Evolutionary conservation across 1,284 basidiomycete genomes (phyloP).

Genomic region (Meripilus lineatus): DNA sequence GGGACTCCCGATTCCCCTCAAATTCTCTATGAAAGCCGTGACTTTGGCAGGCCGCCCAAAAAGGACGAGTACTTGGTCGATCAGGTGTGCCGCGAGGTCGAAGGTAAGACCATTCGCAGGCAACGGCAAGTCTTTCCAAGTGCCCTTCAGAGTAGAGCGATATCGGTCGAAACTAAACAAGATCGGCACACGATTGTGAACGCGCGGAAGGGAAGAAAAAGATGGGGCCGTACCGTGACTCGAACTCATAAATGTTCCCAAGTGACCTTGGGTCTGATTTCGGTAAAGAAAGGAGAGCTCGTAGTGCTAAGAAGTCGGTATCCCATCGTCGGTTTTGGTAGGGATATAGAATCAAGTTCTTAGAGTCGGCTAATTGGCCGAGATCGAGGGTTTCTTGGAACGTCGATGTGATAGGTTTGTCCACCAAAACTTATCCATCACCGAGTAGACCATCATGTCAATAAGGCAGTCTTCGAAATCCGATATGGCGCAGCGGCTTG

Average conservation of each 20-base stretch:
- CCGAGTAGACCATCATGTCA: too few species aligned
- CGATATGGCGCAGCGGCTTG: neutral
- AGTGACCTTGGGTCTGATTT: slow-evolving; percentile 46
- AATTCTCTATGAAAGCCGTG: slow-evolving; percentile 67
- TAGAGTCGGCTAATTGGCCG: slow-evolving; percentile 57
- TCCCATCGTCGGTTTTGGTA: slow-evolving; percentile 86
- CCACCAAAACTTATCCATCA: slow-evolving; percentile 80
- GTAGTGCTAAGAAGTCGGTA: slow-evolving; percentile 76
- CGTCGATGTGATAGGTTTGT: slow-evolving; percentile 79
- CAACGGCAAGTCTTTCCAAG: slow-evolving; percentile 62
- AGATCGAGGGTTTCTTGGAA: slow-evolving; percentile 64
- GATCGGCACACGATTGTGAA: neutral
- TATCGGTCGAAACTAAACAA: slow-evolving; percentile 69
- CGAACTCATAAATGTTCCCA: slow-evolving; percentile 69
- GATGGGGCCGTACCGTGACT: slow-evolving; percentile 55
- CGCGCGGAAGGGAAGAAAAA: too few species aligned
- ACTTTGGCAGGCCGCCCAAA: slow-evolving; percentile 73
- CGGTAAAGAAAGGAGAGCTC: slow-evolving; percentile 56
- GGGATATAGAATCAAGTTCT: slow-evolving; percentile 64
- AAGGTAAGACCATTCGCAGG: slow-evolving; percentile 55
- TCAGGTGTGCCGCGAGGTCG: slow-evolving; percentile 64
- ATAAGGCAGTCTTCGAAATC: neutral
- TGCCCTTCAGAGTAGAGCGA: slow-evolving; percentile 59
- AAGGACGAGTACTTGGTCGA: slow-evolving; percentile 75
- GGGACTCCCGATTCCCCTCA: slow-evolving; percentile 55